Percentiles rank a stretch among this genome's conserved stretches.
Evolutionary conservation across 495 filamentous ascomycete genomes (phyloP).

Genomic region (Staphylotrichum longicolle): DNA sequence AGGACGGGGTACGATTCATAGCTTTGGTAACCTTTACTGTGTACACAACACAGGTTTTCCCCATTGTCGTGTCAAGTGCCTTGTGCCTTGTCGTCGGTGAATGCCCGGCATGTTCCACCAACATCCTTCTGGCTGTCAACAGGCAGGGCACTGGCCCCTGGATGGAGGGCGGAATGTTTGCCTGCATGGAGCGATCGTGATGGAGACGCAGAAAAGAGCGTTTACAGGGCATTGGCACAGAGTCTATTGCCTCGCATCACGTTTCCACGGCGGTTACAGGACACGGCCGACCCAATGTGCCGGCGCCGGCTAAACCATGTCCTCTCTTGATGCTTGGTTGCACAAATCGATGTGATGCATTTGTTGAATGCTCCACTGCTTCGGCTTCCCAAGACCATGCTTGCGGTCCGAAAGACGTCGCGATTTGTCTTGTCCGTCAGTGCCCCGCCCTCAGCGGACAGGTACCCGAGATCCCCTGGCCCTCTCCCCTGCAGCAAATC

Average conservation of each 20-base stretch:
- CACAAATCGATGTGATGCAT: not conserved
- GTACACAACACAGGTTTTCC: not conserved
- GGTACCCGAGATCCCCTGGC: constrained; percentile 8
- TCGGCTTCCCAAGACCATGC: too few relatives aligned
- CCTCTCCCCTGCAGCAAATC: too few relatives aligned
- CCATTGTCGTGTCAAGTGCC: too few relatives aligned
- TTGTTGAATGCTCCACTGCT: too few relatives aligned
- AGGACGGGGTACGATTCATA: not conserved
- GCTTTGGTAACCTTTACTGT: not conserved
- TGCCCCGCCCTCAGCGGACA: not conserved
- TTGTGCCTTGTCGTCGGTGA: too few relatives aligned
- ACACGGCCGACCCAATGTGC: constrained; percentile 15
- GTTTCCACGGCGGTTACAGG: constrained; percentile 7
- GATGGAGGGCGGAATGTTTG: not conserved
- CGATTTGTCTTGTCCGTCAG: too few relatives aligned
- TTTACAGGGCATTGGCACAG: not conserved
- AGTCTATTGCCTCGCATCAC: constrained; percentile 9
- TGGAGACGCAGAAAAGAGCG: not conserved
- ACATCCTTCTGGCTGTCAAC: too few relatives aligned
- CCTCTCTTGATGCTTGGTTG: constrained; percentile 4
- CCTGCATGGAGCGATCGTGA: not conserved
- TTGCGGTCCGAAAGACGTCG: too few relatives aligned
- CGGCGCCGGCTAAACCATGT: constrained; percentile 4
- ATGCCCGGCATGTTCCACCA: too few relatives aligned
- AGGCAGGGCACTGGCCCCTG: too few relatives aligned